phyloP scores from a whole-genome alignment of 2,329 filamentous ascomycete species.

The Curvularia sp. region DNA sequence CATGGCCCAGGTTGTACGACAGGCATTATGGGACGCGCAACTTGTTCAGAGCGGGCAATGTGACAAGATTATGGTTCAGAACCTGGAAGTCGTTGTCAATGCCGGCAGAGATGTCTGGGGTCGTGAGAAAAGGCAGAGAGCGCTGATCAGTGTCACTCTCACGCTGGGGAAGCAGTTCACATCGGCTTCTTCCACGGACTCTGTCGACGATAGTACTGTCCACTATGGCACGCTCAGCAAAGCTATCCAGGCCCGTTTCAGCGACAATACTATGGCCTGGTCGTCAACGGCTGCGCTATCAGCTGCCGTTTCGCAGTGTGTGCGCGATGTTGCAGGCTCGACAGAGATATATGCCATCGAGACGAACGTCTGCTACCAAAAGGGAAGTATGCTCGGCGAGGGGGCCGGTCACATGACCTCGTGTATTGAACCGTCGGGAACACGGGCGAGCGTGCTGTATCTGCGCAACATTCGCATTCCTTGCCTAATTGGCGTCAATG shows the following conservation, averaged over 20 bases:
- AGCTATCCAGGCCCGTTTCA: slow-evolving; percentile 62
- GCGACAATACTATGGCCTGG: slow-evolving; percentile 35
- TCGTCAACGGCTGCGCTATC: slow-evolving; percentile 35
- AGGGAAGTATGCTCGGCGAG: slow-evolving; percentile 71
- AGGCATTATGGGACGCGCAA: slow-evolving; percentile 33
- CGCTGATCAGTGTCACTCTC: slow-evolving; percentile 67
- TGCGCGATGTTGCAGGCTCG: slow-evolving; percentile 36
- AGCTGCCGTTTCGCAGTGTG: slow-evolving; percentile 21
- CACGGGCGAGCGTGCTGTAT: slow-evolving; percentile 51
- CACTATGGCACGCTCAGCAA: slow-evolving; percentile 78
- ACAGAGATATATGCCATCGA: slow-evolving; percentile 53
- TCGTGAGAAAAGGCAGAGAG: slow-evolving; percentile 67
- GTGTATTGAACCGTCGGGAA: slow-evolving; percentile 30
- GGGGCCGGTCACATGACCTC: slow-evolving; percentile 61
- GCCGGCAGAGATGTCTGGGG: slow-evolving; percentile 75
- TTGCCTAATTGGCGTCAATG: slow-evolving; percentile 74
- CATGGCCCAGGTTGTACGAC: slow-evolving; percentile 26
- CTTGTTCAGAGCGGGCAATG: slow-evolving; percentile 30
- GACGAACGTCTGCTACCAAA: slow-evolving; percentile 67
- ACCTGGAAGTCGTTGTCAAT: slow-evolving; percentile 65
- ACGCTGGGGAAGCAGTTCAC: slow-evolving; percentile 64
- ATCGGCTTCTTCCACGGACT: slow-evolving; percentile 65
- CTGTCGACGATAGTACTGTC: slow-evolving; percentile 72
- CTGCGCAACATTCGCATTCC: slow-evolving; percentile 68
- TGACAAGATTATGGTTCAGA: slow-evolving; percentile 65